Base-by-base conservation (phyloP, 345 rosid genomes). In the Excoecaria cochinchinensis region DNA sequence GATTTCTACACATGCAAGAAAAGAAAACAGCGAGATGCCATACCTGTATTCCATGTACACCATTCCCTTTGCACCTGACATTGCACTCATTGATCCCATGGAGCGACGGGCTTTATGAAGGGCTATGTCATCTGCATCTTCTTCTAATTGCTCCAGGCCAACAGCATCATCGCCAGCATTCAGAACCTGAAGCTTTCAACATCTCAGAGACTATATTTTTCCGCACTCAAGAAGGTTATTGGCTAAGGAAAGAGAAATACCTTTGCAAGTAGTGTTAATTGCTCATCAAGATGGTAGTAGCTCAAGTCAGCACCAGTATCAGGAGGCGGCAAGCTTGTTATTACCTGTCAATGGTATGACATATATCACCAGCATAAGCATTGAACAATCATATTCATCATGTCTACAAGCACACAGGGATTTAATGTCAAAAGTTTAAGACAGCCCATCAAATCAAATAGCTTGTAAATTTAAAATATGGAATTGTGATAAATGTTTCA, bases 31-130 rank as follows among this genome's bases (percentile, higher is more conserved):
- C 4, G 24, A 8, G 46, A 25, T 40, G 14, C 70, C 72, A 5
- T 78, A 90, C 95, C 93, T 85, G 87, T 90, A 95, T 84, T 93
- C 99, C 96, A 88, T 84, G 79, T 95, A 93, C 10, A 91, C 92
- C 92, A 89, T 88, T 74, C 97, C 96, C 14, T 86, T 85, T 15
- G 98, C 91, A 72, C 99, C 98, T 0, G 98, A 95, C 93, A 95
- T 88, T 22, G 84, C 82, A 78, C 97, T 89, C 97, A 94, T 91
- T 40, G 93, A 86, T 77, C 92, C 93, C 64, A 68, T 66, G 1
- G 56, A 76, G 60, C 95, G 86, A 72, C 95, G 93, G 17, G 88
- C 91, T 68, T 90, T 92, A 19, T 88, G 90, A 47, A 90, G 90
- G 62, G 89, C 91, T 80, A 90, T 93, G 61, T 90, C 99, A 57